These are phyloP conservation scores for Gaertneriomyces semiglobifer DNA, from an alignment of 192 early-diverging fungal genomes.

Conservation along the genomic window DNA sequence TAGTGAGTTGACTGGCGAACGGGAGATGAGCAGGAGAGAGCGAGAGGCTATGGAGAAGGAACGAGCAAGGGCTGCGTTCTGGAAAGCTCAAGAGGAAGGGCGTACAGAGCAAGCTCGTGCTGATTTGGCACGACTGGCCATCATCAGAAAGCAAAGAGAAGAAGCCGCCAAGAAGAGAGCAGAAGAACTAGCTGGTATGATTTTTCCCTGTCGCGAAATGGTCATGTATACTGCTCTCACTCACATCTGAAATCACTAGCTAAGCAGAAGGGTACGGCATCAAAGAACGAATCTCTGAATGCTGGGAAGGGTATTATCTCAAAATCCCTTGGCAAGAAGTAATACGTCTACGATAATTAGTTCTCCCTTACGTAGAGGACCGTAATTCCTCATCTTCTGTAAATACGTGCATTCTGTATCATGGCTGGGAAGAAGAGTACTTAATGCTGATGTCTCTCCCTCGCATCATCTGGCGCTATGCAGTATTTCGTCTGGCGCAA, in stretches of 20 bases:
- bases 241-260: constrained; percentile 8
- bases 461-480: no score
- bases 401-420: no score
- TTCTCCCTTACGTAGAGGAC: no score
- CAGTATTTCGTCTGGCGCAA: no score
- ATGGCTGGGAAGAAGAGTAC: no score
- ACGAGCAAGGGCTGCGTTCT: constrained; percentile 42
- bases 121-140: constrained; percentile 51
- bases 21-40: constrained; percentile 36
- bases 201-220: background rate
- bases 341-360: background rate
- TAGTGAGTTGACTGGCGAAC: constrained; percentile 30
- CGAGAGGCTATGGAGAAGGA: constrained; percentile 49
- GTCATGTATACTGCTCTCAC: background rate
- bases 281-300: constrained; percentile 38
- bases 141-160: constrained; percentile 54
- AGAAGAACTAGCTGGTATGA: constrained; percentile 35
- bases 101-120: constrained; percentile 54
- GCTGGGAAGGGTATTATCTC: constrained; percentile 41
- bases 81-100: constrained; percentile 51
- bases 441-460: no score
- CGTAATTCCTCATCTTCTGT: no score
- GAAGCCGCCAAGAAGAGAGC: constrained; percentile 47
- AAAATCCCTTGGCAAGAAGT: constrained; percentile 29
- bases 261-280: constrained; percentile 27